These are phyloP conservation scores for Mycocentrospora acerina DNA, from an alignment of 2,329 filamentous ascomycete genomes.

Conservation along the genomic window DNA sequence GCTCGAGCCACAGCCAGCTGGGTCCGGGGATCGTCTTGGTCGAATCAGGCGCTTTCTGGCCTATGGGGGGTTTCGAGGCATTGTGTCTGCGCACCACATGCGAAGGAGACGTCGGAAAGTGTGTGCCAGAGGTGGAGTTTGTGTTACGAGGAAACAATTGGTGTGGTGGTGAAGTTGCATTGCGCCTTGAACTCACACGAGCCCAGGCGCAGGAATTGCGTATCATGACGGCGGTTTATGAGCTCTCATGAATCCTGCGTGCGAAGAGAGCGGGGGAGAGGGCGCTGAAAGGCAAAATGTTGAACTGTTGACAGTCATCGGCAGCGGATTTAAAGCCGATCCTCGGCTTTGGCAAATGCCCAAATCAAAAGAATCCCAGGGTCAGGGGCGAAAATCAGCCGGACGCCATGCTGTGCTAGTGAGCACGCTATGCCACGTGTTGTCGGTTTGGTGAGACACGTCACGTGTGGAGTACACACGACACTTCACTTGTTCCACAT, in stretches of 20 bases:
- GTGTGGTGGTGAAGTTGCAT: conserved; percentile 8
- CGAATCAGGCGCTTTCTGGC: conserved; percentile 17
- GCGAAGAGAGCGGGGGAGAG: background rate
- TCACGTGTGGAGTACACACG: no score
- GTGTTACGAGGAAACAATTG: conserved; percentile 13
- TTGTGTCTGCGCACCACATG: conserved; percentile 16
- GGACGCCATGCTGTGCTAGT: no score
- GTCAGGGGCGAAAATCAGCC: conserved; percentile 8
- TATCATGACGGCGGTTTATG: conserved; percentile 31
- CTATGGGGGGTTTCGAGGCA: conserved; percentile 20
- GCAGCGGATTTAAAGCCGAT: conserved; percentile 14
- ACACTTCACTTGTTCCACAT: no score
- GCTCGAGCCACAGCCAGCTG: conserved; percentile 50
- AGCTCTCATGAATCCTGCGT: conserved; percentile 8
- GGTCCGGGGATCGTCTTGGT: conserved; percentile 45
- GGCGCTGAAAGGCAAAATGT: conserved; percentile 8
- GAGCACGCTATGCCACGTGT: no score
- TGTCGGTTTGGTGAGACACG: no score
- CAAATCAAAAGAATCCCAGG: conserved; percentile 8
- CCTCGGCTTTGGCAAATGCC: conserved; percentile 29
- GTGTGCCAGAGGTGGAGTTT: conserved; percentile 9
- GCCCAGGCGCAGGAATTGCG: conserved; percentile 29
- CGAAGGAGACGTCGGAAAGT: conserved; percentile 11
- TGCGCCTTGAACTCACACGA: conserved; percentile 28
- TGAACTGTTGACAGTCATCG: conserved; percentile 19